Base-by-base conservation (phyloP, 163 green algal species). In the Chlamydomonas reinhardtii region DNA sequence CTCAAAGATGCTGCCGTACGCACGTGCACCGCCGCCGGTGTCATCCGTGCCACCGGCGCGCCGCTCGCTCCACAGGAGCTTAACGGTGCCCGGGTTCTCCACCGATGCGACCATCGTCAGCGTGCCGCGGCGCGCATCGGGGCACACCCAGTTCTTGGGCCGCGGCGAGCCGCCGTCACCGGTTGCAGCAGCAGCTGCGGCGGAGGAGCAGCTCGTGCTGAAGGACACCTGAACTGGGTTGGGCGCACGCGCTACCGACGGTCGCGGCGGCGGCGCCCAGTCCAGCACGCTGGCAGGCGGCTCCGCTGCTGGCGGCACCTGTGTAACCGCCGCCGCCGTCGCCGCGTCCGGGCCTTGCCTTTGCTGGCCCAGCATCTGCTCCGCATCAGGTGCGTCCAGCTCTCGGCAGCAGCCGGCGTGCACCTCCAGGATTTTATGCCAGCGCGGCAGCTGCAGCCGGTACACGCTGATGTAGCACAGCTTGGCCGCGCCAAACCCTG, bases 391-490 rank as follows among this genome's bases (percentile, higher is more conserved):
- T 16, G 32, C 48, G 34, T 87, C 56, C n/a, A 72, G 2, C 71
- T 70, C 48, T 2, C 48, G 48, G 48, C 48, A 81, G 81, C 71
- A 74, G 17, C 81, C 81, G 27, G 81, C 81, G 6, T 65, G 54
- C 17, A 87, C 59, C 37, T 87, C 81, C 4, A 76, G 74, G 32
- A 87, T 72, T 71, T 52, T 74, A 59, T 87, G 71, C 81, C 81
- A 87, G 27, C 52, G n/a, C 5, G 81, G 81, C 70, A 87, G 70
- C 37, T 80, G 70, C 56, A 81, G 37, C 31, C 71, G 68, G 56
- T 87, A 87, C 27, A 87, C 71, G 27, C 31, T 65, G 81, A 87
- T 87, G 81, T 81, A 87, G 79, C 79, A 86, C 32, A 86, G 54
- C 48, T 56, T 56, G 14, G 6, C 48, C 48, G 48, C 11, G 9